These are phyloP conservation scores for Globisporangium paddicum DNA, from an alignment of 352 stramenopile species.

Conservation along the genomic window DNA sequence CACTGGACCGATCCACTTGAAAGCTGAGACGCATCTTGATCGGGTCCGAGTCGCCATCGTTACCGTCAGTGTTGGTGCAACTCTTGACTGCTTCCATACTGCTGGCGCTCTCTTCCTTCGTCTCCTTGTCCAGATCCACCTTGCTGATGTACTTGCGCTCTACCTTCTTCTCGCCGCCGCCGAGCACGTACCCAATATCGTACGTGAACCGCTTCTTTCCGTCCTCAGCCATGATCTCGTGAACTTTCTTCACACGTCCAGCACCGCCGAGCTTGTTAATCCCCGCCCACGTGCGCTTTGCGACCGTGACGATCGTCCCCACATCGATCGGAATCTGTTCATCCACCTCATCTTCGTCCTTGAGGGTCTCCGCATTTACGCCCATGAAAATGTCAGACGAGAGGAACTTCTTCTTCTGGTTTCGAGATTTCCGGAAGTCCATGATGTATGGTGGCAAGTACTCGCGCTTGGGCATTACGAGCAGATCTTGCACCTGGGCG, in stretches of 20 bases:
- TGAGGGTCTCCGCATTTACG: constrained; percentile 28
- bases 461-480: constrained; percentile 42
- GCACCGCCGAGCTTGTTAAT: constrained; percentile 85
- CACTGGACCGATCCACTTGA: constrained; percentile 13
- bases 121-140: constrained; percentile 41
- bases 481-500: constrained; percentile 25
- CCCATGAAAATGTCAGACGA: constrained; percentile 56
- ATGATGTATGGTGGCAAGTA: constrained; percentile 37
- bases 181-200: constrained; percentile 69
- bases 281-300: constrained; percentile 78
- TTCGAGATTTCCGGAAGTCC: constrained; percentile 40
- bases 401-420: constrained; percentile 53
- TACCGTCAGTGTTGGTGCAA: constrained; percentile 6
- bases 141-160: constrained; percentile 78
- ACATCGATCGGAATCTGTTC: constrained; percentile 39
- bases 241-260: constrained; percentile 58
- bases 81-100: neutral
- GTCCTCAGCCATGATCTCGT: constrained; percentile 30
- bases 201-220: constrained; percentile 54
- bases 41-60: constrained; percentile 9
- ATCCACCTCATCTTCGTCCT: constrained; percentile 36
- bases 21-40: constrained; percentile 25
- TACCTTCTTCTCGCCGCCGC: constrained; percentile 71
- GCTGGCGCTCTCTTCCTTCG: constrained; percentile 8
- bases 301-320: constrained; percentile 64